Base-by-base conservation (phyloP, 805 yeast genomes). In the Metschnikowia henanensis region DNA sequence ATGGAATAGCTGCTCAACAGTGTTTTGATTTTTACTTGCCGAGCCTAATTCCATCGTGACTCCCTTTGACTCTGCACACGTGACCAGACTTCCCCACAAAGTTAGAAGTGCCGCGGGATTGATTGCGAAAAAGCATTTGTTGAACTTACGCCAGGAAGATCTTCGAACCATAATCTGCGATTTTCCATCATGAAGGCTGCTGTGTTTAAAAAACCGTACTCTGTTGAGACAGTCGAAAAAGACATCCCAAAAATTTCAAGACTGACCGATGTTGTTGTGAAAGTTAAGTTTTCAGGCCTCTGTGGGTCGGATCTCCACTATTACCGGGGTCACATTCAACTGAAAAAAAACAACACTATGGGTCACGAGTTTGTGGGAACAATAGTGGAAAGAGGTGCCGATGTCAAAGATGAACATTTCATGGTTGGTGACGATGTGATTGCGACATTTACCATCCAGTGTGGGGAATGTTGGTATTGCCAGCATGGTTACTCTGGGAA, bases 381-480 rank as follows among this genome's bases (percentile, higher is more conserved):
- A 2, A 61, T 77, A 6, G 73, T 64, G 3, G 69, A 64, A 7
- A 65, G 60, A 15, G 81, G 80, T 1, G 8, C 44, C 0, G 60
- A 46, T 0, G 53, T 67, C 2, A 37, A 50, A 6, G 59, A 52
- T 17, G 21, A 45, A 17, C 57, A 57, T n/a, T 70, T 77, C 49
- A 52, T 59, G 35, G 50, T 65, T 9, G 81, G 80, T 1, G 81
- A 77, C 41, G 62, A 64, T 12, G 81, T 77, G 4, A 65, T 53
- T 12, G 40, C 54, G 16, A 61, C 69, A 1, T 77, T 77, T 50
- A 80, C 84, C 6, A 70, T 77, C 8, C 84, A 79, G 47, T 80
- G 86, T 58, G 83, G 83, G 1, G 59, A 64, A 22, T 80, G 85
- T 55, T 80, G 78, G 75, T 79, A 75, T 50, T 80, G 86, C 55